phyloP scores from a whole-genome alignment of 1,284 basidiomycete species.

The Puccinia brachypodii region DNA sequence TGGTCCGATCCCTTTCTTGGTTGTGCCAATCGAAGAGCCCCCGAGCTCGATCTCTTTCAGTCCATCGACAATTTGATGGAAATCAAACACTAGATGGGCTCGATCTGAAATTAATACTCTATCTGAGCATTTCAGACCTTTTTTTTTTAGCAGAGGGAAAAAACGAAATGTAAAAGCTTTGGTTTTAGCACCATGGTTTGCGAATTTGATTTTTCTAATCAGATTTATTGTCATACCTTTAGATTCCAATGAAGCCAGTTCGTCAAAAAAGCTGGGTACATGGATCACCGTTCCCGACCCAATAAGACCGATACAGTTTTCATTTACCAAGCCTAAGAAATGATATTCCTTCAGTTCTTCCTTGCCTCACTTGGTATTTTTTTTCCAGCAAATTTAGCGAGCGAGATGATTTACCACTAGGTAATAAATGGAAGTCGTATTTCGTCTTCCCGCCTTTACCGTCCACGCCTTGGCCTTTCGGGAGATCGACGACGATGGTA shows the following conservation, averaged over 20 bases:
- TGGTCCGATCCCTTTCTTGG: constrained; percentile 58
- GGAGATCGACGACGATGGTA: constrained; percentile 47
- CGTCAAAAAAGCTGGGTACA: constrained; percentile 57
- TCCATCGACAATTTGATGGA: constrained; percentile 58
- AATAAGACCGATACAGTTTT: constrained; percentile 57
- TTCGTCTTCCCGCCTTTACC: constrained; percentile 42
- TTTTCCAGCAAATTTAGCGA: not conserved
- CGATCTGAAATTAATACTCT: constrained; percentile 58
- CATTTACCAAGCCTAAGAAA: constrained; percentile 56
- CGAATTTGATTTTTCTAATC: too few species aligned
- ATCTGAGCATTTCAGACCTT: constrained; percentile 56
- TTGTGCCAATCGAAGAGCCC: constrained; percentile 56
- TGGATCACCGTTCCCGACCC: constrained; percentile 58
- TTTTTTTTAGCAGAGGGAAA: too few species aligned
- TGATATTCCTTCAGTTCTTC: not conserved
- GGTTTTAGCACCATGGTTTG: not conserved
- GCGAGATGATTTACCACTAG: constrained; percentile 38
- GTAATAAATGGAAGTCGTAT: constrained; percentile 47
- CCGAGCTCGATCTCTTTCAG: constrained; percentile 58
- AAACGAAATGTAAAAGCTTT: not conserved
- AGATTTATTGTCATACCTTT: constrained; percentile 53
- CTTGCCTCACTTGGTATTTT: not conserved
- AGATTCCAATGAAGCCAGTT: constrained; percentile 56
- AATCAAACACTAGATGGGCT: constrained; percentile 58
- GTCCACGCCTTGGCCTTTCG: constrained; percentile 10